These are phyloP conservation scores for Colletotrichum spaethianum DNA, from an alignment of 2,329 filamentous ascomycete species.

Conservation along the genomic window DNA sequence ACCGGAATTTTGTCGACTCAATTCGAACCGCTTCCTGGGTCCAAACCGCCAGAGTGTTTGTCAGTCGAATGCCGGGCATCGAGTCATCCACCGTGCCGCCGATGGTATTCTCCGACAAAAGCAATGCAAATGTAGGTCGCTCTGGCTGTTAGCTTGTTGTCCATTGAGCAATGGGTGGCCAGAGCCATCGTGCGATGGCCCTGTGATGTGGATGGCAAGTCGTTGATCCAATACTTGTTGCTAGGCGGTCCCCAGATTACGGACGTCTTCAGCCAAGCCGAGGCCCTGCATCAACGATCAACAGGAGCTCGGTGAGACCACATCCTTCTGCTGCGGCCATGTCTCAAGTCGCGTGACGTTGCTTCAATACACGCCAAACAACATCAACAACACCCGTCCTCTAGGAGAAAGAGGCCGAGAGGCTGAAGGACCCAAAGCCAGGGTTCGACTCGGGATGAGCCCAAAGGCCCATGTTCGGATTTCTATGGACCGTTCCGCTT, in stretches of 20 bases:
- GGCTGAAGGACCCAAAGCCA: slow-evolving; percentile 6
- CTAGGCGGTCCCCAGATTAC: background rate
- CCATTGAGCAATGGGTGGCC: background rate
- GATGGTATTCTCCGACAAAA: background rate
- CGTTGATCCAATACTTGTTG: background rate
- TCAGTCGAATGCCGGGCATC: slow-evolving; percentile 12
- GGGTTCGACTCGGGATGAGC: slow-evolving; percentile 6
- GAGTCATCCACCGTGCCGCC: slow-evolving; percentile 20
- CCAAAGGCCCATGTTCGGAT: slow-evolving; percentile 13
- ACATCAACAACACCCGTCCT: background rate
- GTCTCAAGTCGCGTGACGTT: slow-evolving; percentile 15
- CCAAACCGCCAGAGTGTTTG: background rate
- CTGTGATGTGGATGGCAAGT: background rate
- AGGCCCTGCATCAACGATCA: background rate
- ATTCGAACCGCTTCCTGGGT: slow-evolving; percentile 8
- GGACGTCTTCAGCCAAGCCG: background rate
- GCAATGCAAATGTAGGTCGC: background rate
- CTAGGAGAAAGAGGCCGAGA: slow-evolving; percentile 1
- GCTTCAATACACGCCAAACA: background rate
- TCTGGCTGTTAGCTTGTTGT: too few relatives aligned
- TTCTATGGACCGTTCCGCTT: slow-evolving; percentile 19
- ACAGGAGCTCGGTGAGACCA: background rate
- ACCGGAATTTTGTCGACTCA: slow-evolving; percentile 15
- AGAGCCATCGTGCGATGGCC: background rate
- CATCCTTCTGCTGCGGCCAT: background rate